Evolutionary conservation across 73 alveolate species (phyloP).

Genomic region (Effrenium voratum): DNA sequence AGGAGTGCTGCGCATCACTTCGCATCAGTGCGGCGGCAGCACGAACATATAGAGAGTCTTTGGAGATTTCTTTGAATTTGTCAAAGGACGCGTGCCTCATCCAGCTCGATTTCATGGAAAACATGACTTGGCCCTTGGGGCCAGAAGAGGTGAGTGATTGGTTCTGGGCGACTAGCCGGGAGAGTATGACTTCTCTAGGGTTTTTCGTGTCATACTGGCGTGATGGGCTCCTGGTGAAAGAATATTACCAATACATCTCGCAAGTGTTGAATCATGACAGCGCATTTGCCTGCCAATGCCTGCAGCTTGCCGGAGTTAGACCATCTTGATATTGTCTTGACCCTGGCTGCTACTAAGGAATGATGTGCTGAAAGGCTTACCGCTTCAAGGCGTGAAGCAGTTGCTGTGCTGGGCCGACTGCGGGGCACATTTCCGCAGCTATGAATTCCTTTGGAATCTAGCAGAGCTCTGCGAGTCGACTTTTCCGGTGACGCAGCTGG

Average conservation of each 20-base stretch:
- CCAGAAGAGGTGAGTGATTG: constrained; percentile 31
- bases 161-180: constrained; percentile 42
- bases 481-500: not conserved
- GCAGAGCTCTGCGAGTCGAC: not conserved
- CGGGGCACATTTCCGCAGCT: constrained; percentile 15
- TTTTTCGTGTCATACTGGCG: not conserved
- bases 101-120: constrained; percentile 15
- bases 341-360: too few species aligned
- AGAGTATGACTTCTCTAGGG: constrained; percentile 30
- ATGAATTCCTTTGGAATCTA: constrained; percentile 12
- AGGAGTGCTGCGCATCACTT: not conserved
- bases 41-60: not conserved
- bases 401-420: constrained; percentile 1
- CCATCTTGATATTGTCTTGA: too few species aligned
- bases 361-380: not conserved
- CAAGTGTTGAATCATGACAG: constrained; percentile 14
- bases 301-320: not conserved
- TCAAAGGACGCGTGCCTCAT: not conserved
- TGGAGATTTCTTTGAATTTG: not conserved
- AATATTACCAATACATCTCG: constrained; percentile 5
- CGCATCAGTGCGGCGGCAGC: not conserved
- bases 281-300: not conserved
- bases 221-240: not conserved
- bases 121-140: constrained; percentile 55
- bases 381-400: not conserved